Percentiles rank a stretch among this genome's conserved stretches.
phyloP scores from a whole-genome alignment of 139 green algal genomes.

The Nannochloris sp. region DNA sequence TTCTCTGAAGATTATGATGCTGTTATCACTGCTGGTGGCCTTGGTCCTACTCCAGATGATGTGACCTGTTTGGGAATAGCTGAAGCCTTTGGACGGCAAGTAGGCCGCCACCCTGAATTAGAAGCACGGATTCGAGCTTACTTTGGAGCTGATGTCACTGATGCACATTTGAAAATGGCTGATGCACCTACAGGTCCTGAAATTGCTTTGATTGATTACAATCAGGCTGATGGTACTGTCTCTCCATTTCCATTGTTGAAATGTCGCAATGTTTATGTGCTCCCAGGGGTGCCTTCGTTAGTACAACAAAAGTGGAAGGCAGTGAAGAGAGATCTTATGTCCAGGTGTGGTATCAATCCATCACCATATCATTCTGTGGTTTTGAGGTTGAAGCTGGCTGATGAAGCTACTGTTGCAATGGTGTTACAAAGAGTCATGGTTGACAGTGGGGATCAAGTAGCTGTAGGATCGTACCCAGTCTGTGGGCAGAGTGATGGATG shows the following conservation, averaged over 20 bases:
- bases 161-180: conserved; percentile 84
- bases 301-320: conserved; percentile 62
- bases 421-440: conserved; percentile 39
- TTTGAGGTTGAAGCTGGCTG: conserved; percentile 29
- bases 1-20: conserved; percentile 2
- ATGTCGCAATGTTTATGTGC: conserved; percentile 72
- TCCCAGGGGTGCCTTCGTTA: conserved; percentile 71
- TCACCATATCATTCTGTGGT: conserved; percentile 52
- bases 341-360: conserved; percentile 2
- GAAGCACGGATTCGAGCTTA: conserved; percentile 46
- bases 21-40: conserved; percentile 36
- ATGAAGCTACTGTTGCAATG: conserved; percentile 41
- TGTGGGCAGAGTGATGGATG: conserved; percentile 36
- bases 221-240: conserved; percentile 8
- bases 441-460: conserved; percentile 34
- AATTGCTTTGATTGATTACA: conserved; percentile 41
- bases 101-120: conserved; percentile 34
- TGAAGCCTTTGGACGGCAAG: conserved; percentile 24
- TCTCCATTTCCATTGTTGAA: conserved; percentile 67
- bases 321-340: conserved; percentile 35
- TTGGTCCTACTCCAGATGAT: conserved; percentile 26
- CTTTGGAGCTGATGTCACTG: conserved; percentile 60
- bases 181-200: conserved; percentile 42
- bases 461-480: conserved; percentile 58
- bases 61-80: conserved; percentile 48